These are phyloP conservation scores for Nakazawaea laoshanensis DNA, from an alignment of 805 yeast genomes.

Conservation along the genomic window DNA sequence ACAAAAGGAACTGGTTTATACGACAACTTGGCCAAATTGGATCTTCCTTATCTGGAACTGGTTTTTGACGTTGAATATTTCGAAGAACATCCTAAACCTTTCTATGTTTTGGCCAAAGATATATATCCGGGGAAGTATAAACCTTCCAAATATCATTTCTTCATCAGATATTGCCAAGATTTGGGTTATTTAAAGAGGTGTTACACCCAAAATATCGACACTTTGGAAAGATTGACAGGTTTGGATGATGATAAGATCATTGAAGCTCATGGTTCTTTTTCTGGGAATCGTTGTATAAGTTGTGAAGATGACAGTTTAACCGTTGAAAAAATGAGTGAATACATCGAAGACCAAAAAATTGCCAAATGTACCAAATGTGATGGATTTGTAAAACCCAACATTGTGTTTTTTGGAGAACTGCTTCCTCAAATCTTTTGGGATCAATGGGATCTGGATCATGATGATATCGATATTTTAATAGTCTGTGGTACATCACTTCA, in stretches of 20 bases:
- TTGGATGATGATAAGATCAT: conserved; percentile 54
- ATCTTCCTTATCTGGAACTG: conserved; percentile 90
- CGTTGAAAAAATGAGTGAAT: conserved; percentile 31
- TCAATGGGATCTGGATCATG: conserved; percentile 51
- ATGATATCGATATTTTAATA: conserved; percentile 56
- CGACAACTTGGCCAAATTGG: conserved; percentile 62
- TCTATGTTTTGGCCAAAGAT: conserved; percentile 76
- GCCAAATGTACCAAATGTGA: conserved; percentile 56
- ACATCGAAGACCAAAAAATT: conserved; percentile 29
- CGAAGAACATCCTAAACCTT: conserved; percentile 68
- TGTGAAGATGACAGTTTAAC: conserved; percentile 55
- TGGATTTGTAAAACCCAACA: conserved; percentile 86
- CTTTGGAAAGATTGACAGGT: conserved; percentile 82
- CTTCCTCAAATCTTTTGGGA: conserved; percentile 67
- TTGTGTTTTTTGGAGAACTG: conserved; percentile 90
- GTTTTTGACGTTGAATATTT: conserved; percentile 88
- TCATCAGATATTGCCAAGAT: conserved; percentile 61
- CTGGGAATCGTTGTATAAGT: conserved; percentile 71
- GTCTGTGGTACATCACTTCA: conserved; percentile 91
- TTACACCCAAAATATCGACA: conserved; percentile 91
- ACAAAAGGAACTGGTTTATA: conserved; percentile 87
- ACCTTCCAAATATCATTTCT: conserved; percentile 77
- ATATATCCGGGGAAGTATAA: conserved; percentile 80
- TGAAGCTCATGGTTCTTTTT: conserved; percentile 96
- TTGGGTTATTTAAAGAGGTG: conserved; percentile 56